A percentile compares a stretch with the other conserved stretches of the same genome.
Evolutionary conservation across 2,329 filamentous ascomycete genomes (phyloP).

Genomic region (Trichophyton benhamiae): DNA sequence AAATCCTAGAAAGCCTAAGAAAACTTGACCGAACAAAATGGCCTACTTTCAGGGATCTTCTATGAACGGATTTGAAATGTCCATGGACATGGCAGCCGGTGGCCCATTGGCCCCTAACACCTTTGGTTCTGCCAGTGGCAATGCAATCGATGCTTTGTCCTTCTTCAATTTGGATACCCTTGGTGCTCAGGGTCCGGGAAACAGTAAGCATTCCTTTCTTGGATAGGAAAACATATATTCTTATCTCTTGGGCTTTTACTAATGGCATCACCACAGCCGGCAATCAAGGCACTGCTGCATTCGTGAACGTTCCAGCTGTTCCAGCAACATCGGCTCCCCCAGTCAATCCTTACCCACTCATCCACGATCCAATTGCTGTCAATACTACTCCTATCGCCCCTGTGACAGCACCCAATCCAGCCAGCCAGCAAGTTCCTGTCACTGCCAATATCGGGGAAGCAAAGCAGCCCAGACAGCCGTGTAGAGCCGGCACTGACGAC

Average conservation of each 20-base stretch:
- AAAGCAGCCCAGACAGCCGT: conserved; percentile 9
- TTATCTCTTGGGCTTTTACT: neutral
- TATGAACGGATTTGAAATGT: neutral
- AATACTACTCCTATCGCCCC: no score
- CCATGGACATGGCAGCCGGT: neutral
- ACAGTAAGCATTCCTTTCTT: neutral
- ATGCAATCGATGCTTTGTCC: neutral
- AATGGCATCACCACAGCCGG: neutral
- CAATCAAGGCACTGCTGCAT: neutral
- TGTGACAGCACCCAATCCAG: no score
- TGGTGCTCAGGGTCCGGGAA: neutral
- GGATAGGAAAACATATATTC: neutral
- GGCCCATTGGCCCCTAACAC: neutral
- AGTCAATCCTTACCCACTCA: no score
- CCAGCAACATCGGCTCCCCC: neutral
- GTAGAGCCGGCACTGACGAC: neutral
- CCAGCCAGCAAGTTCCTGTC: neutral
- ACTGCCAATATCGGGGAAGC: neutral
- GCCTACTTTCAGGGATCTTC: neutral
- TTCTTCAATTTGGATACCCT: neutral
- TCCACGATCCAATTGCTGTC: no score
- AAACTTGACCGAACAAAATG: neutral
- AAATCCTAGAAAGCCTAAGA: neutral
- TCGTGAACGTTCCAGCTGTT: neutral
- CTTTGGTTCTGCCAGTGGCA: neutral